Base-by-base conservation (phyloP, 2,329 filamentous ascomycete species). In the Ceratocystis colombiana region DNA sequence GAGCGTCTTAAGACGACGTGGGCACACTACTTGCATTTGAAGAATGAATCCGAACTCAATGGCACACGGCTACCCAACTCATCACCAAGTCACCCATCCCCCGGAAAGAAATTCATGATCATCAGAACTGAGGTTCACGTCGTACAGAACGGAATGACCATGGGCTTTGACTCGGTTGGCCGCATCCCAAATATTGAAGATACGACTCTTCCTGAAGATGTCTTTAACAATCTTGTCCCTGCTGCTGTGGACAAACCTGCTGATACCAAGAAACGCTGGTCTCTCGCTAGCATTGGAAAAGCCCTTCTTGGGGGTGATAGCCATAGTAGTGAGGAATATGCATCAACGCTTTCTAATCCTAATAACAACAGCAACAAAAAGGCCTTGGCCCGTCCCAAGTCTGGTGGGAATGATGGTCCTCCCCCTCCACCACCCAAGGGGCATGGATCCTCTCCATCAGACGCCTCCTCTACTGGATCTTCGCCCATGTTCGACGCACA, bases 61-160 rank as follows among this genome's bases (percentile, higher is more conserved):
- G 57, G 59, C 48, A 65, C 66, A 1, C 57, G 53, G 44, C 75
- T 20, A 22, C 81, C 80, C 0, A 87, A 90, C 5, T 91, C 89
- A 0, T 90, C 89, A 1, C 89, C 92, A n/a, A 91, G 88, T 71
- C 87, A 87, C 67, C 92, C 92, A 5, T 90, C 90, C 1, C 90
- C 92, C 1, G 88, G 89, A 61, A 89, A 93, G 72, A 83, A 89
- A 68, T 89, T 96, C 68, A 84, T 96, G 75, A 96, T 96, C 71
- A 88, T 96, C 70, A 86, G 90, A 67, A 92, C 89, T 69, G 91
- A 96, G 68, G 72, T 81, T 25, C 77, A 77, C 57, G 71, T 74
- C 3, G 74, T 77, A 0, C 81, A 82, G 68, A 75, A 76, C 2
- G 79, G 79, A 5, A 73, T 83, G 7, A 75, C 79, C 66, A 72